phyloP scores from a whole-genome alignment of 2,329 filamentous ascomycete species.

The Emergomyces orientalis region DNA sequence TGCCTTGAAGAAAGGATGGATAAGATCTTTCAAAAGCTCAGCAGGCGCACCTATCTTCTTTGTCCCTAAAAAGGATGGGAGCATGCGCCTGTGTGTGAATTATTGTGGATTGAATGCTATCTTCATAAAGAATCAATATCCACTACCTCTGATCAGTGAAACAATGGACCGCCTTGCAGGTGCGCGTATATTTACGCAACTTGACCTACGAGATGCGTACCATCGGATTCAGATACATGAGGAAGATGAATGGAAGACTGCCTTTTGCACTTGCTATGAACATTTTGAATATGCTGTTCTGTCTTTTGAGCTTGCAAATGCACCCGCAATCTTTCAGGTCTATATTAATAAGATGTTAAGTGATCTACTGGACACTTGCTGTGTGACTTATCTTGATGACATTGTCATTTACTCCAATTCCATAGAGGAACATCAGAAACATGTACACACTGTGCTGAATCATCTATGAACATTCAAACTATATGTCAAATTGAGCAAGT shows the following conservation, averaged over 20 bases:
- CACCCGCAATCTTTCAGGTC: slow-evolving; percentile 13
- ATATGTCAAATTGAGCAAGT: too few relatives aligned
- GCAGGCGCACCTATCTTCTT: background rate
- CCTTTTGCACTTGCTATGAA: slow-evolving; percentile 14
- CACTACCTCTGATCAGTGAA: slow-evolving; percentile 20
- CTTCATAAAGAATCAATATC: slow-evolving; percentile 21
- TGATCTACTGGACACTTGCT: slow-evolving; percentile 12
- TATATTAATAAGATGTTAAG: slow-evolving; percentile 17
- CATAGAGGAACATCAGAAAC: too few relatives aligned
- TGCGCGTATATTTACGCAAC: slow-evolving; percentile 20
- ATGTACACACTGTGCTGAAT: too few relatives aligned
- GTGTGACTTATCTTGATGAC: background rate
- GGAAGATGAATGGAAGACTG: slow-evolving; percentile 17
- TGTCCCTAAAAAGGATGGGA: background rate
- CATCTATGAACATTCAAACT: too few relatives aligned
- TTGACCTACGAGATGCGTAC: slow-evolving; percentile 17
- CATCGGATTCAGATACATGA: slow-evolving; percentile 12
- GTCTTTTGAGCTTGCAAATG: slow-evolving; percentile 16
- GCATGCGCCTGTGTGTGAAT: slow-evolving; percentile 20
- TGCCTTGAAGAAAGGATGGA: background rate
- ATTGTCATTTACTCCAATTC: too few relatives aligned
- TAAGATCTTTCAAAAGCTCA: background rate
- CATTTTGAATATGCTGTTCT: slow-evolving; percentile 19
- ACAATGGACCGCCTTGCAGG: slow-evolving; percentile 14
- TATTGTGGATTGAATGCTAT: slow-evolving; percentile 22